phyloP scores from a whole-genome alignment of 768 basidiomycete species.

The Coprinopsis sp. region DNA sequence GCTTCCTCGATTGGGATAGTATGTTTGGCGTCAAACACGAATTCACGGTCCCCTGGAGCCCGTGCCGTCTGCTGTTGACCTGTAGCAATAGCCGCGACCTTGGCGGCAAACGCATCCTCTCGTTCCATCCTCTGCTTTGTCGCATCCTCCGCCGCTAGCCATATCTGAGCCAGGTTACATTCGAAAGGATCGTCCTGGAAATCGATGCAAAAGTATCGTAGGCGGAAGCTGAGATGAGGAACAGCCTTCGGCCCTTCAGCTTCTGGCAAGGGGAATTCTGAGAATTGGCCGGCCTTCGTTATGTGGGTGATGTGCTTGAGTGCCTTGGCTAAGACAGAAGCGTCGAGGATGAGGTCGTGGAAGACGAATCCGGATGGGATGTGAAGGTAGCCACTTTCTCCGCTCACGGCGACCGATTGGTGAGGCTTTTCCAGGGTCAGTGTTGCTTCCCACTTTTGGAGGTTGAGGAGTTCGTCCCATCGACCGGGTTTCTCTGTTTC shows the following conservation, averaged over 20 bases:
- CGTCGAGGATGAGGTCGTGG: slow-evolving; percentile 70
- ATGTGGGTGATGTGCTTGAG: slow-evolving; percentile 63
- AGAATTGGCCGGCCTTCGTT: slow-evolving; percentile 47
- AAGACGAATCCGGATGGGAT: slow-evolving; percentile 78
- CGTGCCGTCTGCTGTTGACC: slow-evolving; percentile 32
- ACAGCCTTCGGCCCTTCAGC: slow-evolving; percentile 70
- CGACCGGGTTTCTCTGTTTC: slow-evolving; percentile 31
- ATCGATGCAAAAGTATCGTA: slow-evolving; percentile 68
- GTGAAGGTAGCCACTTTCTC: slow-evolving; percentile 65
- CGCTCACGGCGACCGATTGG: slow-evolving; percentile 43
- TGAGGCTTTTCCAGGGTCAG: slow-evolving; percentile 29
- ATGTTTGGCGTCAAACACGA: slow-evolving; percentile 59
- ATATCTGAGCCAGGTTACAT: slow-evolving; percentile 67
- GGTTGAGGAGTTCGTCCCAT: slow-evolving; percentile 73
- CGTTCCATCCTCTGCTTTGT: slow-evolving; percentile 65
- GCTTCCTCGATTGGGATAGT: slow-evolving; percentile 72
- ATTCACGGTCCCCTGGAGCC: slow-evolving; percentile 39
- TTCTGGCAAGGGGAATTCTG: slow-evolving; percentile 53
- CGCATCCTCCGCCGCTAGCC: slow-evolving; percentile 67
- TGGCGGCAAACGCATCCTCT: slow-evolving; percentile 76
- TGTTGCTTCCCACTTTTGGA: slow-evolving; percentile 49
- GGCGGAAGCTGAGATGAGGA: slow-evolving; percentile 54
- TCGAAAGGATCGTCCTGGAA: slow-evolving; percentile 85
- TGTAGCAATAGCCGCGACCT: slow-evolving; percentile 60
- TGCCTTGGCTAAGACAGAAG: slow-evolving; percentile 65